Evolutionary conservation across 345 rosid species (phyloP).

Genomic region (Clarkia xantiana): DNA sequence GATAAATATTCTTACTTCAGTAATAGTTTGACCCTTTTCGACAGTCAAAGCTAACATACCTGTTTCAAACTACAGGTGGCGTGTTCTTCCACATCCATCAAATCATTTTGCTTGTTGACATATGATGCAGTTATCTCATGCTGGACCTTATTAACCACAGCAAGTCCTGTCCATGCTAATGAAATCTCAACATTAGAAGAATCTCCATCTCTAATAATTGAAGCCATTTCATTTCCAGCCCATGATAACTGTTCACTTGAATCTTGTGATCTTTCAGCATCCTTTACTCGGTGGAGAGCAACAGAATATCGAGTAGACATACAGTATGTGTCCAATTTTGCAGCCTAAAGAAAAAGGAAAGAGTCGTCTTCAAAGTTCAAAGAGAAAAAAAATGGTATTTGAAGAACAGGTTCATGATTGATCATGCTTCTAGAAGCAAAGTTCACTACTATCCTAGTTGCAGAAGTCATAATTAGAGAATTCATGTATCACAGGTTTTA

Average conservation of each 20-base stretch:
- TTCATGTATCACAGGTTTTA: conserved; percentile 4
- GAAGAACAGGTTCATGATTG: too few relatives aligned
- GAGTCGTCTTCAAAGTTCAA: too few relatives aligned
- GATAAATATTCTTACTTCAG: too few relatives aligned
- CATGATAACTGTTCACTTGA: conserved; percentile 68
- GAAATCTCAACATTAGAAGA: conserved; percentile 58
- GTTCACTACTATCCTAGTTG: neutral
- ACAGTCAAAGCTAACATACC: conserved; percentile 20
- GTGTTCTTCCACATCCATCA: conserved; percentile 55
- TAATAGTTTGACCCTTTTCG: too few relatives aligned
- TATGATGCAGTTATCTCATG: conserved; percentile 88
- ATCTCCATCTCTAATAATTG: conserved; percentile 86
- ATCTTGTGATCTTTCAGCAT: conserved; percentile 91
- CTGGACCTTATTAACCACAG: conserved; percentile 76
- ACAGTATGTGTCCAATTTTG: conserved; percentile 83
- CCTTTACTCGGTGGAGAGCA: conserved; percentile 80
- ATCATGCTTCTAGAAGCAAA: too few relatives aligned
- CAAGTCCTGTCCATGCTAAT: conserved; percentile 90
- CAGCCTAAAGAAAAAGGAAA: conserved; percentile 40
- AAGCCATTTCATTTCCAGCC: conserved; percentile 99
- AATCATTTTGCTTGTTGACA: conserved; percentile 40
- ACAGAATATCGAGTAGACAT: conserved; percentile 89
- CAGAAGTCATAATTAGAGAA: neutral
- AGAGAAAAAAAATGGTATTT: too few relatives aligned
- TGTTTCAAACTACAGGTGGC: conserved; percentile 76